Evolutionary conservation across 805 yeast species (phyloP), one percentile per base, ranked within the genome.

Genomic region (Saccharomyces kudriavzevii): DNA sequence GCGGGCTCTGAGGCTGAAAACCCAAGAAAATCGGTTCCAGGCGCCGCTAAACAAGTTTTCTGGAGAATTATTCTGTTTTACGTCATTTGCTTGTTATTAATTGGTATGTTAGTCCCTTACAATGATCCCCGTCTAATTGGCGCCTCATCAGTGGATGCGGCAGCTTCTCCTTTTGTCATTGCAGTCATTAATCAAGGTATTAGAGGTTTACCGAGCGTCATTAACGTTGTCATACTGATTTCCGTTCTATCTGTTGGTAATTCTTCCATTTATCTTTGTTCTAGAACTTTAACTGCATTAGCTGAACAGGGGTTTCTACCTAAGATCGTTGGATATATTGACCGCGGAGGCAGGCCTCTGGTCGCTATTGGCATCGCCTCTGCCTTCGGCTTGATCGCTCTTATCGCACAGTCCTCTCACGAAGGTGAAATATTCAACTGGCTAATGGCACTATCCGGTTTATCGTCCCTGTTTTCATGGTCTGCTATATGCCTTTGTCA

Each of bases 161-260:
- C 83, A 14, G 87, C 89, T 11, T 85, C 91, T 14, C 92, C 94
- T 14, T 86, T 86, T 60, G 92, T 86, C 52, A 81, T 87, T 70
- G 87, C 92, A 30, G 79, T 85, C 53, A 73, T 68, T 31, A 74
- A 77, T 49, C 86, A 85, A 26, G 87, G 88, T 55, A 82, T 84
- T 57, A 71, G 67, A 31, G 89, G 84, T 46, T 69, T 84, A 49
- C 88, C 88, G 26, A 75, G 81, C 45, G 79, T 85, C 30, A 75
- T 85, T 71, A 85, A 85, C 63, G 87, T 81, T 5, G 85, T 85
- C 49, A 83, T 85, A 56, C 70, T 85, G 61, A 72, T 84, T 52
- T 79, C 90, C 5, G 84, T 83, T 25, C 65, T 84, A 49, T 84
- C 89, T 11, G 90, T 85, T 48, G 89, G 87, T 54, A 85, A 85